Evolutionary conservation across 495 filamentous ascomycete genomes (phyloP), one percentile per base, ranked within the genome.

Genomic region (Penicillium goetzii): DNA sequence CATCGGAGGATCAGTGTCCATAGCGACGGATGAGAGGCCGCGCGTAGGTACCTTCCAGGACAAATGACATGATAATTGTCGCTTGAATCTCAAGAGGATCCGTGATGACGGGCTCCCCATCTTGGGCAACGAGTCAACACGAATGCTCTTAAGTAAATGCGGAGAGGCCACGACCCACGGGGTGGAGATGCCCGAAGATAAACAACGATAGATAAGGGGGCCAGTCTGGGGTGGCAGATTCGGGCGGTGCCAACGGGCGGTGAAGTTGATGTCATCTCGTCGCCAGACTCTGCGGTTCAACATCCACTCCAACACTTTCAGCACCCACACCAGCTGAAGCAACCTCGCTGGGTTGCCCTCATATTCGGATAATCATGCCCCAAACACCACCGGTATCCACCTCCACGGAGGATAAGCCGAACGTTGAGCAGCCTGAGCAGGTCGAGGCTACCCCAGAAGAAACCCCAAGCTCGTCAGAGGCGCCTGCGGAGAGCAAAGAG

Each of bases 181-280:
- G 28, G 68, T 71, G 69, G 67, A 73, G 70, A 69, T 63, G 65
- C 30, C 30, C 30, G 30, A 26, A 63, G 63, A 68, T 67, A 69
- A 67, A 69, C 60, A 56, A 21, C 21, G 52, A 66, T 36, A 28
- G 61, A 70, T 66, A 68, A 64, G 65, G 62, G 50, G 30, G 59
- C 32, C 54, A 51, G 56, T 70, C 59, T 64, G 61, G 59, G 58
- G 60, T 41, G 61, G 71, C 71, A 73, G 58, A 60, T 51, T 14
- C 9, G 25, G 58, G 68, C 71, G 71, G 71, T 69, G 30, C 19
- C 2, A n/a, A 1, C 2, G 9, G 51, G 60, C 68, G 66, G 69
- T 69, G 66, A 58, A 38, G 8, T 33, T 45, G 56, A 58, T 61
- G 59, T 59, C 61, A 59, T 57, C 56, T 57, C 57, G 26, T 58